A percentile compares a stretch with the other conserved stretches of the same genome.
These are phyloP conservation scores for Podosphaera fusca DNA, from an alignment of 2,329 filamentous ascomycete genomes.

Conservation along the genomic window DNA sequence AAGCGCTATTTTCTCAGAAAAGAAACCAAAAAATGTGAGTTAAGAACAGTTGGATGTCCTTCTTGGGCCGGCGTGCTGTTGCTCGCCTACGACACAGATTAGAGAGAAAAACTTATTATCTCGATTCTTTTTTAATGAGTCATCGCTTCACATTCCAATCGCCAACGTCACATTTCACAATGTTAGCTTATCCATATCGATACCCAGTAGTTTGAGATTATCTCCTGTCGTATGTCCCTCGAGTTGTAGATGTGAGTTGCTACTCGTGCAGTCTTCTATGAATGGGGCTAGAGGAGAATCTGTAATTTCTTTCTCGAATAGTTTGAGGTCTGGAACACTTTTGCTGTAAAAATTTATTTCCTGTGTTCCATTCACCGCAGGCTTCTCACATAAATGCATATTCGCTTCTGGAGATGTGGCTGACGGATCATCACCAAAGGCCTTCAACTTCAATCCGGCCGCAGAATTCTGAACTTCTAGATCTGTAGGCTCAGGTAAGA, in stretches of 20 bases:
- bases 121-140: too few relatives aligned
- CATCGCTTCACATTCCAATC: too few relatives aligned
- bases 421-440: slow-evolving; percentile 18
- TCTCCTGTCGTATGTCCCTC: slow-evolving; percentile 12
- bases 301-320: slow-evolving; percentile 27
- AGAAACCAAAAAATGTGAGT: too few relatives aligned
- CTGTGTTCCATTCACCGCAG: slow-evolving; percentile 13
- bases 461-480: neutral
- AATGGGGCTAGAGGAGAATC: slow-evolving; percentile 20
- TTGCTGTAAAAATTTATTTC: neutral
- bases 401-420: neutral
- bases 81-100: too few relatives aligned
- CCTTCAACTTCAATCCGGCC: slow-evolving; percentile 17
- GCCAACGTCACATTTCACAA: too few relatives aligned
- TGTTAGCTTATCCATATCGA: neutral
- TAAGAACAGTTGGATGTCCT: too few relatives aligned
- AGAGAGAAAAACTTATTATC: too few relatives aligned
- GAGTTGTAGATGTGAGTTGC: slow-evolving; percentile 10
- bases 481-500: slow-evolving; percentile 40
- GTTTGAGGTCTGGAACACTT: slow-evolving; percentile 22
- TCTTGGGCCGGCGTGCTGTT: too few relatives aligned
- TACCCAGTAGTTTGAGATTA: neutral
- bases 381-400: slow-evolving; percentile 16
- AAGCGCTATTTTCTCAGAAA: too few relatives aligned
- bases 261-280: slow-evolving; percentile 12